Conservation (phyloP, 2,329 filamentous ascomycete genomes). For the Monosporascus sp. region DNA sequence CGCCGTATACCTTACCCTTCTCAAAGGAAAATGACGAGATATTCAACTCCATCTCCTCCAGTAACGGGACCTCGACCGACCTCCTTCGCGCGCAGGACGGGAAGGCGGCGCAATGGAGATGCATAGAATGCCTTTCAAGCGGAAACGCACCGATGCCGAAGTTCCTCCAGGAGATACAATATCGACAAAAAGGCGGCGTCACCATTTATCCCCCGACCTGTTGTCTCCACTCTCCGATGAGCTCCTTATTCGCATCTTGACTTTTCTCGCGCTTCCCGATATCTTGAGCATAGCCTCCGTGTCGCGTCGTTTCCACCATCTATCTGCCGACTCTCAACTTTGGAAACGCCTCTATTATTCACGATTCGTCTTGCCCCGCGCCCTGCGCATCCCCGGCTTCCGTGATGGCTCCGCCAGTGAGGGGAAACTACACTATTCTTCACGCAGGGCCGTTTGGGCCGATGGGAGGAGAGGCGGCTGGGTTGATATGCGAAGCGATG, state of each 20-base stretch:
- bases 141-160: constrained; percentile 17
- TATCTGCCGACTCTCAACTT: constrained; percentile 77
- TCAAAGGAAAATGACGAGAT: not conserved
- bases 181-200: constrained; percentile 37
- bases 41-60: constrained; percentile 6
- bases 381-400: constrained; percentile 67
- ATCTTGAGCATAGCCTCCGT: constrained; percentile 60
- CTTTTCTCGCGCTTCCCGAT: constrained; percentile 64
- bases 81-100: not conserved
- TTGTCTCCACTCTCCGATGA: constrained; percentile 80
- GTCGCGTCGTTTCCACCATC: constrained; percentile 68
- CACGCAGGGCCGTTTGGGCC: constrained; percentile 39
- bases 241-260: constrained; percentile 77
- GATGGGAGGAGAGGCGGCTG: constrained; percentile 40
- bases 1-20: not conserved
- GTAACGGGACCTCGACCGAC: too few relatives aligned
- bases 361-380: constrained; percentile 78
- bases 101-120: not conserved
- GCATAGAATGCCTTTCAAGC: constrained; percentile 14
- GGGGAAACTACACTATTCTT: constrained; percentile 40
- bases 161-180: constrained; percentile 10
- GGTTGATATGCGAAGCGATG: constrained; percentile 51
- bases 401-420: constrained; percentile 30
- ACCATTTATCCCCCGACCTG: constrained; percentile 42
- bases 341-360: constrained; percentile 90